Evolutionary conservation across 2,329 filamentous ascomycete species (phyloP).

Genomic region (Clonostachys rhizophaga): DNA sequence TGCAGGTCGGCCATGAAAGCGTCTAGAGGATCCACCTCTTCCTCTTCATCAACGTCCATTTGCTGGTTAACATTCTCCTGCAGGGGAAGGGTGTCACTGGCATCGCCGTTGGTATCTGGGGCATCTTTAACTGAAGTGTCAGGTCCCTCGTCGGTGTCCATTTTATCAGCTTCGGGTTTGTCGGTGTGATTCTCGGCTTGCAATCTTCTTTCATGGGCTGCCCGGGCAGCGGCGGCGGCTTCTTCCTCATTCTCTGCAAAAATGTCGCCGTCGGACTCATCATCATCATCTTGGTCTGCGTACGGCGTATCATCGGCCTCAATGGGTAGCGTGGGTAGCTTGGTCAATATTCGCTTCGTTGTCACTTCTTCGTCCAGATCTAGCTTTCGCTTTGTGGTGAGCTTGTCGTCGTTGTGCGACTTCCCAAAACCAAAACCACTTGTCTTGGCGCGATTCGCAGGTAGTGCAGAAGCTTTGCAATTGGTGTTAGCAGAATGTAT

Average conservation of each 20-base stretch:
- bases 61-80: conserved; percentile 20
- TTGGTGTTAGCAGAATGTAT: conserved; percentile 12
- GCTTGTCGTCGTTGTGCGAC: conserved; percentile 61
- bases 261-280: conserved; percentile 70
- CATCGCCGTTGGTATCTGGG: conserved; percentile 9
- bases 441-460: conserved; percentile 68
- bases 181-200: conserved; percentile 32
- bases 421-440: conserved; percentile 82
- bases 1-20: conserved; percentile 85
- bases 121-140: conserved; percentile 1
- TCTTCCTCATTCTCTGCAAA: conserved; percentile 85
- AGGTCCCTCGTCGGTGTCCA: conserved; percentile 14
- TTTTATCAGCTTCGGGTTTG: conserved; percentile 27
- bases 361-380: conserved; percentile 87
- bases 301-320: conserved; percentile 58
- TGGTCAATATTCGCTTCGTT: conserved; percentile 82
- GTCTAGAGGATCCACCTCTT: conserved; percentile 85
- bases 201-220: conserved; percentile 75
- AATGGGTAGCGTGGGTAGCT: conserved; percentile 74
- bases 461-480: conserved; percentile 44
- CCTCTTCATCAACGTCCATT: conserved; percentile 58
- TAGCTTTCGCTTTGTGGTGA: conserved; percentile 66
- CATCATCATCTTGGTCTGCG: conserved; percentile 61
- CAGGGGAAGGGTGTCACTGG: too few species aligned
- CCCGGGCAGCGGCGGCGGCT: conserved; percentile 76